Percentiles rank a stretch among this genome's conserved stretches.
These are phyloP conservation scores for Apiospora sp. DNA, from an alignment of 2,329 filamentous ascomycete species.

Conservation along the genomic window DNA sequence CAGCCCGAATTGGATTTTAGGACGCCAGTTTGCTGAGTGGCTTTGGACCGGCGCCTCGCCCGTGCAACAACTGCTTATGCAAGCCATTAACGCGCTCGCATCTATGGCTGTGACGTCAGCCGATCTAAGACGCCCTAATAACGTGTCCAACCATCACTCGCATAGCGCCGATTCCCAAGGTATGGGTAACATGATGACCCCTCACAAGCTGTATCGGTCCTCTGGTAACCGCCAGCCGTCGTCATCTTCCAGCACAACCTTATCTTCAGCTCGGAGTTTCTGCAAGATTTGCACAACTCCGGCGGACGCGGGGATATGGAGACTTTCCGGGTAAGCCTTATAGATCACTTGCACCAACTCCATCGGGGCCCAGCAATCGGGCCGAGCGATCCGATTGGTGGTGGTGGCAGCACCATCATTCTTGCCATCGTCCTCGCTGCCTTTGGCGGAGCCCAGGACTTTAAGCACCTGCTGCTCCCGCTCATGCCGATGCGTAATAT, in stretches of 20 bases:
- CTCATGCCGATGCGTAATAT: constrained; percentile 81
- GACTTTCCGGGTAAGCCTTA: constrained; percentile 74
- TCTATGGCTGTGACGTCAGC: neutral
- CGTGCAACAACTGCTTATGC: neutral
- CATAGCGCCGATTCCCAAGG: neutral
- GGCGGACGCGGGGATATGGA: constrained; percentile 78
- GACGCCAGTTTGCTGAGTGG: neutral
- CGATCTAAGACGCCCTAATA: neutral
- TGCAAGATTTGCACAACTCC: constrained; percentile 80
- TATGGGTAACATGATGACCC: neutral
- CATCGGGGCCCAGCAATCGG: constrained; percentile 70
- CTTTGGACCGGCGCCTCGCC: neutral
- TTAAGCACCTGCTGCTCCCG: constrained; percentile 81
- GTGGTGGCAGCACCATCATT: constrained; percentile 31
- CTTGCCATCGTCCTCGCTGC: neutral
- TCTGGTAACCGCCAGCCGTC: constrained; percentile 52
- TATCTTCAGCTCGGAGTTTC: constrained; percentile 81
- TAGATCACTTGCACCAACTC: constrained; percentile 92
- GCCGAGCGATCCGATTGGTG: constrained; percentile 31
- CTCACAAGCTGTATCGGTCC: constrained; percentile 49
- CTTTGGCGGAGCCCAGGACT: constrained; percentile 59
- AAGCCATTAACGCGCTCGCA: neutral
- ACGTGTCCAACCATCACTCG: neutral
- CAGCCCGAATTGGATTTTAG: neutral
- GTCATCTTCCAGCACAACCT: constrained; percentile 54